Evolutionary conservation across 2,329 filamentous ascomycete species (phyloP), one percentile per base, ranked within the genome.

Genomic region (Myriosclerotinia duriaeana): DNA sequence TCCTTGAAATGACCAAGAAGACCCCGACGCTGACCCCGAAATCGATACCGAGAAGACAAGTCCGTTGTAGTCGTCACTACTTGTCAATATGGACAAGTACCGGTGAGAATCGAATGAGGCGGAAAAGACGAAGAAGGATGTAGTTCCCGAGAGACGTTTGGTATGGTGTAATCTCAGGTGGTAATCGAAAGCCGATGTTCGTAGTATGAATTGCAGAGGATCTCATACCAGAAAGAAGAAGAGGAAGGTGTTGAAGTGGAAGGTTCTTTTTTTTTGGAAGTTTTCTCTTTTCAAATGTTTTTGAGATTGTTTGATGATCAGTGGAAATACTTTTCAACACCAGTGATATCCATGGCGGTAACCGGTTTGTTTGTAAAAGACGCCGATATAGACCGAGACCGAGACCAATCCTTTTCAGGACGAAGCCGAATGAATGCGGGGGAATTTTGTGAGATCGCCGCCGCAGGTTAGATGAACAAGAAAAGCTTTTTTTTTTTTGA

Each of bases 21-120:
- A 50, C 46, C 12, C 22, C 22, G 5, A 5, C 1, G 11, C n/a
- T 11, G 22, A 26, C 26, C 12, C 22, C 48, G 8, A 22, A 38
- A 38, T 60, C 30, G 34, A 60, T 60, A 60, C n/a, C 44, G 34
- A 61, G 44, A 50, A 30, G 5, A 4, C 15, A 7, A 26, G 58
- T 61, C 58, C 34, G 8, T 61, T 50, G 58, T 50, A 61, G 58
- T 61, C 58, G 58, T 50, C 58, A 61, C 58, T 61, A 61, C 58
- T 26, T 50, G 5, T 17, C 20, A 7, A 38, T 38, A 7, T 38
- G 58, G 44, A 40, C 44, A 26, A 2, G n/a, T 50, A 40, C 14
- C n/a, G 58, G 44, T 38, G 58, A 26, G 58, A 22, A 38, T 60
- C 44, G 44, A 61, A 12, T 8, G 26, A 15, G 20, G 4, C 1